Evolutionary conservation across 192 early-diverging fungal species (phyloP).

Genomic region (Mortierella claussenii): DNA sequence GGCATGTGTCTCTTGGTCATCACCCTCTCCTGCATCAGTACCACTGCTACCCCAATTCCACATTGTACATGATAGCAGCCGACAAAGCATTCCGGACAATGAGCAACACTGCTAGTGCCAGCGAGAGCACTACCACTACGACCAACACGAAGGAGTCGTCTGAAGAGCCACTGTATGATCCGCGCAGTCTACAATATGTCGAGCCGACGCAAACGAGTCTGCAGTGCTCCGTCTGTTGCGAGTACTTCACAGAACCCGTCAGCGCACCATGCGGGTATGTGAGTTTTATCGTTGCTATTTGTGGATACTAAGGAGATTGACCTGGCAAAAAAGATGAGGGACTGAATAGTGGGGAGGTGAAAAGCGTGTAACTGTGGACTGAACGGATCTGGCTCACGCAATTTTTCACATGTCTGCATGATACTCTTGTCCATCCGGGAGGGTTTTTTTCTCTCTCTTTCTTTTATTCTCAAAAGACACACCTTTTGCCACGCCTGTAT

Average conservation of each 20-base stretch:
- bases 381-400: too few relatives aligned
- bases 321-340: too few relatives aligned
- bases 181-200: slow-evolving; percentile 44
- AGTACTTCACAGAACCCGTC: slow-evolving; percentile 51
- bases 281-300: too few relatives aligned
- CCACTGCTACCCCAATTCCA: not conserved
- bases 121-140: not conserved
- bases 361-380: too few relatives aligned
- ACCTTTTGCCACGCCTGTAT: slow-evolving; percentile 76
- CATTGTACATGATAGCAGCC: slow-evolving; percentile 1
- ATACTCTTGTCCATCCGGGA: too few relatives aligned
- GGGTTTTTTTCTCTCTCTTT: too few relatives aligned
- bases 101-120: not conserved
- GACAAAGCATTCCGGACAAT: not conserved
- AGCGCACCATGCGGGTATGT: slow-evolving; percentile 50
- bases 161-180: slow-evolving; percentile 34
- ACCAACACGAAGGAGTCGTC: not conserved
- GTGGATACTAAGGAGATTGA: too few relatives aligned
- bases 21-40: slow-evolving; percentile 5
- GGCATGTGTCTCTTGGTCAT: too few relatives aligned
- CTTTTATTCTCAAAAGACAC: too few relatives aligned
- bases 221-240: slow-evolving; percentile 53
- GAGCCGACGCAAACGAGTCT: slow-evolving; percentile 47
- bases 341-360: too few relatives aligned
- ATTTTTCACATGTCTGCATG: too few relatives aligned